Evolutionary conservation across 768 basidiomycete species (phyloP).

Genomic region (Tricholoma hemisulphureum): DNA sequence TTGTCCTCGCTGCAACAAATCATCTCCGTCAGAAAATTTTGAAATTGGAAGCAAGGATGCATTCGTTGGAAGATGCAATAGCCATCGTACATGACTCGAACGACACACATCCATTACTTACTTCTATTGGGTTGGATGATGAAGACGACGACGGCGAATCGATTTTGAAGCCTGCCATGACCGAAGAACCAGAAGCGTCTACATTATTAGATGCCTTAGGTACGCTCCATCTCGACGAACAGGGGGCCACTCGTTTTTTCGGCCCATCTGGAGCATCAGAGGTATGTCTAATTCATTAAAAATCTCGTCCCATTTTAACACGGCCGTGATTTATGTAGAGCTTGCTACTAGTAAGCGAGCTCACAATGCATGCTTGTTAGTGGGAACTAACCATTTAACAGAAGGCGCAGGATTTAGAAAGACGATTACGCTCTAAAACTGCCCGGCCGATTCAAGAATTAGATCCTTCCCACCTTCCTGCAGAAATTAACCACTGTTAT

Average conservation of each 20-base stretch:
- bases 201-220: conserved; percentile 40
- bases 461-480: conserved; percentile 44
- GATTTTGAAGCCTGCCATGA: conserved; percentile 25
- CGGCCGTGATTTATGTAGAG: conserved; percentile 27
- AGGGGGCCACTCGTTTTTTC: conserved; percentile 42
- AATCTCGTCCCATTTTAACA: neutral
- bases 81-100: conserved; percentile 44
- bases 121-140: conserved; percentile 16
- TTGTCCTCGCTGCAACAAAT: conserved; percentile 52
- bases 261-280: conserved; percentile 50
- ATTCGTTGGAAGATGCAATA: conserved; percentile 54
- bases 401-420: conserved; percentile 28
- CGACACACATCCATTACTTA: conserved; percentile 43
- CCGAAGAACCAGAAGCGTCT: conserved; percentile 24
- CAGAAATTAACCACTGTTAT: conserved; percentile 42
- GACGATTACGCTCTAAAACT: conserved; percentile 2
- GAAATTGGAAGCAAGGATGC: conserved; percentile 50
- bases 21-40: conserved; percentile 46
- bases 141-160: conserved; percentile 20
- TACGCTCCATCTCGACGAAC: conserved; percentile 43
- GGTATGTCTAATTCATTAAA: conserved; percentile 29
- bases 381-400: conserved; percentile 4
- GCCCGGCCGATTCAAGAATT: conserved; percentile 33
- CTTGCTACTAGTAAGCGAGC: conserved; percentile 38
- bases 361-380: neutral